Evolutionary conservation across 805 yeast genomes (phyloP).

Genomic region (Candida michaelii): DNA sequence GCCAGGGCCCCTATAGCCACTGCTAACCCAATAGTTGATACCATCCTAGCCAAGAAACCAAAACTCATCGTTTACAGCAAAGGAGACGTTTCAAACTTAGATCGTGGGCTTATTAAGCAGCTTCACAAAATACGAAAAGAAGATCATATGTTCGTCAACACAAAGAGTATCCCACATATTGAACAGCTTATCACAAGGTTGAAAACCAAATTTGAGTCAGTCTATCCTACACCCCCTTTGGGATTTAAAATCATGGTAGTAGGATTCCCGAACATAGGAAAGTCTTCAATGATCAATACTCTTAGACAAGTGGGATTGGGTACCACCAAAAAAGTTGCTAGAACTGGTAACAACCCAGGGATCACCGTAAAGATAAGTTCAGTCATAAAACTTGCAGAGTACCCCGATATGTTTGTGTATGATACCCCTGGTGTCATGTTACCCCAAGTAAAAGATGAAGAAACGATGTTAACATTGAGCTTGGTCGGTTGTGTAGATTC

Average conservation of each 20-base stretch:
- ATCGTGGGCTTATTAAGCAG: constrained; percentile 27
- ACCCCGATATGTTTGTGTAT: constrained; percentile 66
- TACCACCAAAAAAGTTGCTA: constrained; percentile 63
- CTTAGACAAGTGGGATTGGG: constrained; percentile 49
- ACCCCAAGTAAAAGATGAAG: constrained; percentile 64
- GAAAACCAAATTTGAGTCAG: constrained; percentile 40
- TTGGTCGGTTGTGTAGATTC: constrained; percentile 74
- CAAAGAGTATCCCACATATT: constrained; percentile 52
- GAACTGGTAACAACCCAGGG: constrained; percentile 87
- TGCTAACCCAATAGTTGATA: constrained; percentile 74
- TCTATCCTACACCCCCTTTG: constrained; percentile 76
- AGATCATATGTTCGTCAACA: constrained; percentile 52
- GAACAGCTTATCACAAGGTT: constrained; percentile 50
- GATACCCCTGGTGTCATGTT: constrained; percentile 94
- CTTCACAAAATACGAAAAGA: constrained; percentile 35
- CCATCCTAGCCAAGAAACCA: constrained; percentile 53
- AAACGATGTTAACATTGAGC: constrained; percentile 72
- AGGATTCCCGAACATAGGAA: constrained; percentile 99
- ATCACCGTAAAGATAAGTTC: constrained; percentile 81
- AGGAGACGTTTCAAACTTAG: constrained; percentile 58
- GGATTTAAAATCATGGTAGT: constrained; percentile 76
- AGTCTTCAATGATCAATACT: constrained; percentile 80
- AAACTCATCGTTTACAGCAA: constrained; percentile 76
- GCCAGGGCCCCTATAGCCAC: constrained; percentile 86
- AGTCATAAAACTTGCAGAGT: constrained; percentile 58